Conservation (phyloP, 2,329 filamentous ascomycete species). For the Camptophora hylomeconis region DNA sequence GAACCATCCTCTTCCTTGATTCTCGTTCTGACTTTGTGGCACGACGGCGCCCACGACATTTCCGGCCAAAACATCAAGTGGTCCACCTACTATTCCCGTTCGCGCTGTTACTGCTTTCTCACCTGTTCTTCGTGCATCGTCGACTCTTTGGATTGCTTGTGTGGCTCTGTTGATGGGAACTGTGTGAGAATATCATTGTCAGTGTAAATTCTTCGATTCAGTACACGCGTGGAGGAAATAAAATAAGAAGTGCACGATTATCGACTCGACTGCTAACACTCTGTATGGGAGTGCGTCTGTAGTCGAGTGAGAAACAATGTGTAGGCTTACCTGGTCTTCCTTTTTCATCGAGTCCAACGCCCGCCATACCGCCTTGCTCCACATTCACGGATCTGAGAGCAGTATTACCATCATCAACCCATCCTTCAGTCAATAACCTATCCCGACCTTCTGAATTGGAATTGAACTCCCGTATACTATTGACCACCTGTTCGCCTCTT, state of each 20-base stretch:
- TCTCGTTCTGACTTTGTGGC: too few species aligned
- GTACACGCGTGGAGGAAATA: too few species aligned
- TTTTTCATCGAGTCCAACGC: constrained; percentile 17
- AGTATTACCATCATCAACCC: constrained; percentile 8
- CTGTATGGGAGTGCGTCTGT: not conserved
- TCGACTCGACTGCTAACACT: not conserved
- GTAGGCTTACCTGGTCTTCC: constrained; percentile 9
- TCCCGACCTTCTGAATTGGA: not conserved
- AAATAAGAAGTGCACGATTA: too few species aligned
- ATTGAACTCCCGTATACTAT: constrained; percentile 4
- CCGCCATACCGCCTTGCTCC: constrained; percentile 8
- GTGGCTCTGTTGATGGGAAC: constrained; percentile 1
- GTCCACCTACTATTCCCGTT: constrained; percentile 7
- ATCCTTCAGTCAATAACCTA: constrained; percentile 5
- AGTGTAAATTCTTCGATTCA: too few species aligned
- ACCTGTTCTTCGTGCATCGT: constrained; percentile 4
- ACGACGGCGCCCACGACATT: constrained; percentile 11
- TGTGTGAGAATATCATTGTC: not conserved
- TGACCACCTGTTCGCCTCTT: constrained; percentile 3
- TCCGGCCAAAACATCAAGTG: constrained; percentile 12
- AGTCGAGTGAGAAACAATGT: not conserved
- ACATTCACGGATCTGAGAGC: constrained; percentile 7
- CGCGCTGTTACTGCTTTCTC: constrained; percentile 5
- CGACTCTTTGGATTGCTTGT: constrained; percentile 3
- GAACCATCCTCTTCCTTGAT: constrained; percentile 7